phyloP scores from a whole-genome alignment of 768 basidiomycete genomes.

The Tephrocybe sp. region DNA sequence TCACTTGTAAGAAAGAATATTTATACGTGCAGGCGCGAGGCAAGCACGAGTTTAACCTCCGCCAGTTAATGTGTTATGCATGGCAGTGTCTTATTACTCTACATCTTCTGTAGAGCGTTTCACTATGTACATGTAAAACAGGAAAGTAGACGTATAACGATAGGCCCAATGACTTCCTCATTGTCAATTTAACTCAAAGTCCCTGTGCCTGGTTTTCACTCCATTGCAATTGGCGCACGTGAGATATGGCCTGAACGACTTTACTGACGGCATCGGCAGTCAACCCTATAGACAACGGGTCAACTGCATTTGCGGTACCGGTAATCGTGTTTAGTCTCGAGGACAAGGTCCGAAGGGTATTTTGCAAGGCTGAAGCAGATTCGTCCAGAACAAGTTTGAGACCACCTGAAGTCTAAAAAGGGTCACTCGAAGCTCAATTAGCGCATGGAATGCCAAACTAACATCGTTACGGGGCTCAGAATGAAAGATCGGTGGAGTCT shows the following conservation, averaged over 20 bases:
- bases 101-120: not conserved
- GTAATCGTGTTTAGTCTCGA: conserved; percentile 46
- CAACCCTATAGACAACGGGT: conserved; percentile 47
- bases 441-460: not conserved
- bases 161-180: not conserved
- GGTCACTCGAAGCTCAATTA: not conserved
- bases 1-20: not conserved
- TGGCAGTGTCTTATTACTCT: not conserved
- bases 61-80: not conserved
- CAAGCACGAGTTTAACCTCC: not conserved
- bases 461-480: conserved; percentile 2
- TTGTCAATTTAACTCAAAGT: conserved; percentile 2
- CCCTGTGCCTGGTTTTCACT: conserved; percentile 33
- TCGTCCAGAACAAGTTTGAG: conserved; percentile 24
- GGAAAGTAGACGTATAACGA: not conserved
- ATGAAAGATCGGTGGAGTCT: not conserved
- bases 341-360: conserved; percentile 49
- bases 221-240: conserved; percentile 57
- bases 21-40: conserved; percentile 5
- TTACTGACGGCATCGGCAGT: conserved; percentile 72
- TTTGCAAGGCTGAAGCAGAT: conserved; percentile 48
- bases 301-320: conserved; percentile 31
- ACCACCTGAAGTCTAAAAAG: conserved; percentile 1
- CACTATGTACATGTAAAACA: not conserved
- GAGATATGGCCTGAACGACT: conserved; percentile 56